Evolutionary conservation across 208 protist species (phyloP), one percentile per base, ranked within the genome.

Genomic region (Trypanosoma boissoni): DNA sequence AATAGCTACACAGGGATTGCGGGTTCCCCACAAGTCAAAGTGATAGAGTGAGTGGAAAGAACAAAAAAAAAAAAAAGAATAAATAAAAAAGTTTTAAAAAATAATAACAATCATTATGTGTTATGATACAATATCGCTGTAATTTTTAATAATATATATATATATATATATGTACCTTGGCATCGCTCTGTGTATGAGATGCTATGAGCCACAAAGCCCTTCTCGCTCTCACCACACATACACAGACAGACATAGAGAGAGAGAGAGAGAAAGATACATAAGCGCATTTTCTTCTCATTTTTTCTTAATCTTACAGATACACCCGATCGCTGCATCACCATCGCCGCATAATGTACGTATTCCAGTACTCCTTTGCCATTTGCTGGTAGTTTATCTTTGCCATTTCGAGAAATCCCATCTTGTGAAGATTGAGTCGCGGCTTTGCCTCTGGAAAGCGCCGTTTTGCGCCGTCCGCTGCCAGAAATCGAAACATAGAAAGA

Each of bases 291-390:
- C 42, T 36, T 71, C 50, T 9, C 49, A 27, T 49, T 49, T 21
- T 28, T n/a, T 52, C 39, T 18, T 43, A 52, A 8, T 18, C 7
- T n/a, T 32, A 16, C 27, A 26, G 18, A n/a, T 24, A 6, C 10
- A 34, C 26, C 14, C 39, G 21, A n/a, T 37, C 2, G 8, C 18
- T 18, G 14, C 8, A 24, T 67, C 73, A 94, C 88, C 88, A 94
- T 46, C 80, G 76, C 18, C 84, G 80, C 80, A 88, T 76, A 31
- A 94, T 65, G 58, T 94, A 94, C 14, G 78, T 88, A 64, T 91
- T 92, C 80, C 80, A 94, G 75, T 92, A 94, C 76, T 94, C 84
- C 74, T 94, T 94, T 57, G 64, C 73, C 80, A 91, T 88, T 57
- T 90, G 82, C 71, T 69, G 86, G 76, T 86, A 91, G 75, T 94